phyloP scores from a whole-genome alignment of 345 rosid genomes.

The Erucastrum elatum region DNA sequence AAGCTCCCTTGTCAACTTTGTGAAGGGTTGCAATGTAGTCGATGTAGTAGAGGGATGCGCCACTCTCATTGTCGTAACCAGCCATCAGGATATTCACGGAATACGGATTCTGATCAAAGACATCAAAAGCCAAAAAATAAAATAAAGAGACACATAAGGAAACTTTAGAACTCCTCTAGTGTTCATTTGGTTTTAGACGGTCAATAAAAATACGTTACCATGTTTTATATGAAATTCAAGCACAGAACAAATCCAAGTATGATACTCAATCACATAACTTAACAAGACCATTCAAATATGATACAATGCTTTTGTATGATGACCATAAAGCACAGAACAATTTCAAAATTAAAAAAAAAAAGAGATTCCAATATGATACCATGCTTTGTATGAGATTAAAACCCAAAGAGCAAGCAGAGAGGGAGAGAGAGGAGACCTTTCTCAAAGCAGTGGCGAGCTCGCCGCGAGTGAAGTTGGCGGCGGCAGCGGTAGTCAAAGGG shows the following conservation, averaged over 20 bases:
- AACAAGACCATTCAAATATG: too few species aligned
- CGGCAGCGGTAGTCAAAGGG: constrained; percentile 85
- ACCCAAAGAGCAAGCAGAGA: too few species aligned
- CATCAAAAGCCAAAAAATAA: not conserved
- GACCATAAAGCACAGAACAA: not conserved
- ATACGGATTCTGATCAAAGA: constrained; percentile 69
- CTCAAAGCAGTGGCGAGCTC: constrained; percentile 96
- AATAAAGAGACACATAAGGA: not conserved
- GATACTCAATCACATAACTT: too few species aligned
- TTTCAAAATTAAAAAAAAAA: too few species aligned
- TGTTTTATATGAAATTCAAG: not conserved
- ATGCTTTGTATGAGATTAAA: not conserved
- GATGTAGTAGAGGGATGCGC: constrained; percentile 88
- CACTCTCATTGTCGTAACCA: constrained; percentile 83
- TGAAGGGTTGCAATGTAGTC: constrained; percentile 95
- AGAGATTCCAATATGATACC: not conserved
- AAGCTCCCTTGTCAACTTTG: constrained; percentile 96
- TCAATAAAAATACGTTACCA: not conserved
- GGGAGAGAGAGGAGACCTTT: constrained; percentile 38
- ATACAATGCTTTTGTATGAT: not conserved
- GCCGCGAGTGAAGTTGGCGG: constrained; percentile 84
- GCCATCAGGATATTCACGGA: constrained; percentile 83
- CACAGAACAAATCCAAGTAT: too few species aligned
- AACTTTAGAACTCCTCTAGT: not conserved
- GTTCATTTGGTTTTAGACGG: not conserved